Evolutionary conservation across 306 rosid genomes (phyloP).

Genomic region (Quillaja saponaria): DNA sequence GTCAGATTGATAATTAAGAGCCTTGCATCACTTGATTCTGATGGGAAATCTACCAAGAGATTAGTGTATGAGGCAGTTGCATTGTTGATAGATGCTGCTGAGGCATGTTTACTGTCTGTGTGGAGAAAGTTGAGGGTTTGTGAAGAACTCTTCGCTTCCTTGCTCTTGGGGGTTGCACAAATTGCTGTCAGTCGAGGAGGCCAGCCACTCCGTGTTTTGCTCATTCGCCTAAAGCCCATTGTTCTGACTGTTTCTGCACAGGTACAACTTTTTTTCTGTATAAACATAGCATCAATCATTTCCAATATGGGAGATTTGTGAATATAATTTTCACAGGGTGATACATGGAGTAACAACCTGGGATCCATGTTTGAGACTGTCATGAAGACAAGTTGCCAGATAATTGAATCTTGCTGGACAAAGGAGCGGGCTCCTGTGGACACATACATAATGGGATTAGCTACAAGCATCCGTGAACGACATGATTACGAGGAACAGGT

Average conservation of each 20-base stretch:
- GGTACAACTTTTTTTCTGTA: slow-evolving; percentile 47
- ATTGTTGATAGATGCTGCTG: slow-evolving; percentile 87
- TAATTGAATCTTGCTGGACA: slow-evolving; percentile 93
- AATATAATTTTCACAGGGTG: slow-evolving; percentile 36
- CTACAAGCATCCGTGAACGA: slow-evolving; percentile 90
- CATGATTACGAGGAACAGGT: slow-evolving; percentile 94
- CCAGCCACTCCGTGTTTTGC: slow-evolving; percentile 87
- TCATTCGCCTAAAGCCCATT: slow-evolving; percentile 91
- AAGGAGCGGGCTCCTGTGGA: slow-evolving; percentile 96
- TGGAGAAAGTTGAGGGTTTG: slow-evolving; percentile 89
- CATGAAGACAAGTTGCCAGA: slow-evolving; percentile 72
- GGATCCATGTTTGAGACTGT: slow-evolving; percentile 93
- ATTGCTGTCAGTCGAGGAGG: slow-evolving; percentile 87
- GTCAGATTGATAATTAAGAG: slow-evolving; percentile 64
- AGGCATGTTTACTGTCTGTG: slow-evolving; percentile 88
- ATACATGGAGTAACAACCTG: slow-evolving; percentile 82
- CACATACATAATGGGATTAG: slow-evolving; percentile 95
- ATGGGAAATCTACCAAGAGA: slow-evolving; percentile 75
- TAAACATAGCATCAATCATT: slow-evolving; percentile 14
- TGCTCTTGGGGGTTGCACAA: slow-evolving; percentile 78
- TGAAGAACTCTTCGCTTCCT: slow-evolving; percentile 84
- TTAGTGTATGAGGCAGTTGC: slow-evolving; percentile 89
- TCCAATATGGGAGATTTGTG: slow-evolving; percentile 16
- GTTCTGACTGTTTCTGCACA: slow-evolving; percentile 86
- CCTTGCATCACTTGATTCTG: slow-evolving; percentile 69